phyloP scores from a whole-genome alignment of 805 yeast species.

The Candida nitratophila region DNA sequence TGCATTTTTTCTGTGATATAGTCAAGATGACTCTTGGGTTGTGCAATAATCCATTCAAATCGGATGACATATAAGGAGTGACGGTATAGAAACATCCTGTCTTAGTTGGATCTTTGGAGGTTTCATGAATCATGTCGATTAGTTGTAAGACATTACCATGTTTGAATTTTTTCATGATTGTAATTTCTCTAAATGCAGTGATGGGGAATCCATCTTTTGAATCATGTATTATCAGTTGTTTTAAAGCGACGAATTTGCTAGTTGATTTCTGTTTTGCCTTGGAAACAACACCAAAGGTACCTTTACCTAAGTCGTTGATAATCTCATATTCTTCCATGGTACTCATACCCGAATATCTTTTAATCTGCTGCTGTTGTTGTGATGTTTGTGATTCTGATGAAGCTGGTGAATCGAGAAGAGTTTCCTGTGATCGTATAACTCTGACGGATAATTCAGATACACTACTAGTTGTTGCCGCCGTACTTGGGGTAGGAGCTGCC shows the following conservation, averaged over 20 bases:
- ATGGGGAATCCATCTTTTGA: slow-evolving; percentile 84
- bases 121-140: slow-evolving; percentile 67
- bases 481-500: no score
- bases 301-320: slow-evolving; percentile 57
- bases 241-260: slow-evolving; percentile 71
- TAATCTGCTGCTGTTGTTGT: no score
- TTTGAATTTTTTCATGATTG: slow-evolving; percentile 62
- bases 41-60: slow-evolving; percentile 81
- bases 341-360: slow-evolving; percentile 22
- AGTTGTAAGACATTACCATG: slow-evolving; percentile 72
- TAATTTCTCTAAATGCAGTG: slow-evolving; percentile 90
- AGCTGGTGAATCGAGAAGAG: not conserved
- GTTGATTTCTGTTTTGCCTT: slow-evolving; percentile 59
- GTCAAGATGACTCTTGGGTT: slow-evolving; percentile 61
- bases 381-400: not conserved
- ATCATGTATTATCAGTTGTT: slow-evolving; percentile 72
- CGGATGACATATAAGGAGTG: slow-evolving; percentile 87
- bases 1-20: slow-evolving; percentile 70
- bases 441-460: no score
- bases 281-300: slow-evolving; percentile 86
- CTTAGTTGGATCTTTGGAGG: slow-evolving; percentile 21
- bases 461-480: no score
- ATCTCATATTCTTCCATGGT: slow-evolving; percentile 24
- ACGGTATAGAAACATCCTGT: slow-evolving; percentile 67
- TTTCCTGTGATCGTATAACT: not conserved